Evolutionary conservation across 1,284 basidiomycete genomes (phyloP).

Genomic region (Tylopilus sp.): DNA sequence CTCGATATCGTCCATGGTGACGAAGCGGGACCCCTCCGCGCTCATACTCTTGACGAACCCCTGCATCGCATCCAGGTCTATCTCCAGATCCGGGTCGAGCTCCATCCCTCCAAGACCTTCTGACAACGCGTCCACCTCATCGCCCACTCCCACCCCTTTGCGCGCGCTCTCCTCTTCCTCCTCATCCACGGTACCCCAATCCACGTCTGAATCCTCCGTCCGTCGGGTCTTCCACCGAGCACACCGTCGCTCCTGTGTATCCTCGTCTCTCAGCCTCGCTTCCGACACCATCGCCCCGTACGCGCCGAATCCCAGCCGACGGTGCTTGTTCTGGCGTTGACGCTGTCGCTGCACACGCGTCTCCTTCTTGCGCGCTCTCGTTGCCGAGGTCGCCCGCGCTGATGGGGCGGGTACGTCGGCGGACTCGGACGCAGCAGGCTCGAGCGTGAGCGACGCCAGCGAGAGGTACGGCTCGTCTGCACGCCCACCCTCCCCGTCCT

Average conservation of each 20-base stretch:
- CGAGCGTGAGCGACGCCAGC: slow-evolving; percentile 17
- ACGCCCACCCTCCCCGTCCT: neutral
- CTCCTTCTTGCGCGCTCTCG: slow-evolving; percentile 27
- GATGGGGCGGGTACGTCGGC: too few relatives aligned
- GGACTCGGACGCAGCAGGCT: neutral
- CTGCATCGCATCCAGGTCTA: slow-evolving; percentile 51
- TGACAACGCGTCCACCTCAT: slow-evolving; percentile 36
- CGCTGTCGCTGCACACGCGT: slow-evolving; percentile 29
- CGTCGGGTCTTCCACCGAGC: slow-evolving; percentile 51
- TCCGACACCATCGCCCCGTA: slow-evolving; percentile 62
- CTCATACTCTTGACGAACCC: slow-evolving; percentile 56
- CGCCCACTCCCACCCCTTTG: slow-evolving; percentile 34
- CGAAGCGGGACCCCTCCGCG: slow-evolving; percentile 45
- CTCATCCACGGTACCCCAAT: slow-evolving; percentile 62
- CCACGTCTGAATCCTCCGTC: slow-evolving; percentile 65
- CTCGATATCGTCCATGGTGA: slow-evolving; percentile 67
- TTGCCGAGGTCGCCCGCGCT: slow-evolving; percentile 1
- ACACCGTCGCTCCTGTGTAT: slow-evolving; percentile 35
- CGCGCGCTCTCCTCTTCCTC: slow-evolving; percentile 20
- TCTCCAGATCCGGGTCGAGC: slow-evolving; percentile 53
- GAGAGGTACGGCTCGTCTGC: neutral
- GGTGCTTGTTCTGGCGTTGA: slow-evolving; percentile 19
- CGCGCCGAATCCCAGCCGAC: slow-evolving; percentile 42
- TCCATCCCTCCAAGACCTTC: slow-evolving; percentile 53
- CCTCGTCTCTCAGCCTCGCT: slow-evolving; percentile 43